Percentiles rank a stretch among this genome's conserved stretches.
Conservation (phyloP, 2,329 filamentous ascomycete species). For the Neopestalotiopsis rosae region DNA sequence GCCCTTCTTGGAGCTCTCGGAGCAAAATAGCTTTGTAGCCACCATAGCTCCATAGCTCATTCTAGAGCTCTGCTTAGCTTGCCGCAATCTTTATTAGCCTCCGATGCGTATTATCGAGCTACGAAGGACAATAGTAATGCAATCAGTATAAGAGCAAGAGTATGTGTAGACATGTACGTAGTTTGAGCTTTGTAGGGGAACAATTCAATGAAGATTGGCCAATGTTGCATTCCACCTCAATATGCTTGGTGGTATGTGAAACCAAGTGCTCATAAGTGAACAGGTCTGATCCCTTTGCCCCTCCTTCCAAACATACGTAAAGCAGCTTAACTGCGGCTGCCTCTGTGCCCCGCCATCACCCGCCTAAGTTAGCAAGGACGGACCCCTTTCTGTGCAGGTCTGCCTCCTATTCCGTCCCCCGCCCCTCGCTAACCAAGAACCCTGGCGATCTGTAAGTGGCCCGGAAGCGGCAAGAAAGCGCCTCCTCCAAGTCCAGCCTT, state of each 20-base stretch:
- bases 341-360: not conserved
- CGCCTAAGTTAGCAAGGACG: slow-evolving; percentile 1
- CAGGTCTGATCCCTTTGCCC: too few relatives aligned
- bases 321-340: not conserved
- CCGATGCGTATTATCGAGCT: not conserved
- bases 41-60: not conserved
- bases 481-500: not conserved
- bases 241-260: too few relatives aligned
- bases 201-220: too few relatives aligned
- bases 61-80: not conserved
- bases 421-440: slow-evolving; percentile 14
- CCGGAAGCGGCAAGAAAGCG: not conserved
- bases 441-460: slow-evolving; percentile 17
- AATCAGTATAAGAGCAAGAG: too few relatives aligned
- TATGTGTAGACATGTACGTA: too few relatives aligned
- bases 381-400: slow-evolving; percentile 7
- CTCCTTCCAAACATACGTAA: not conserved
- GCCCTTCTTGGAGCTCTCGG: not conserved
- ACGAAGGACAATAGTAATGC: too few relatives aligned
- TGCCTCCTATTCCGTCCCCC: not conserved
- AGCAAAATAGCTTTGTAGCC: not conserved
- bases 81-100: not conserved
- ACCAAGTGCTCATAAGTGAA: too few relatives aligned
- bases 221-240: too few relatives aligned
- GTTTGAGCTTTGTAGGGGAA: too few relatives aligned